Evolutionary conservation across 1,284 basidiomycete species (phyloP), one percentile per base, ranked within the genome.

Genomic region (Cronartium ribicola): DNA sequence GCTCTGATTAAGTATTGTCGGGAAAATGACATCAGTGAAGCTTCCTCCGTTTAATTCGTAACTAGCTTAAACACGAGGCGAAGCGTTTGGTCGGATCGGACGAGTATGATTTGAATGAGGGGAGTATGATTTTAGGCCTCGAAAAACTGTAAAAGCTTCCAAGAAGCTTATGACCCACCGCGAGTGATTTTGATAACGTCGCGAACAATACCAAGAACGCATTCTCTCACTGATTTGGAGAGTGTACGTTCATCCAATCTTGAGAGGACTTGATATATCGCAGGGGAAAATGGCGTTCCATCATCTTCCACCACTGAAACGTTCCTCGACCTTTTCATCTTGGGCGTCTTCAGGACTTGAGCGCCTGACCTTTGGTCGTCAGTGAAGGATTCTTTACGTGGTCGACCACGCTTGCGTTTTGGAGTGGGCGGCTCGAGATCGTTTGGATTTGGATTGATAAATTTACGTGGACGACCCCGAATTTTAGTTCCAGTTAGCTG

Each of bases 201-300:
- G 17, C 48, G 48, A 51, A 51, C 48, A 51, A 51, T 51, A 5
- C 48, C 48, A 20, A 51, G 48, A 51, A 51, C 17, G 48, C 48
- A 51, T 7, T 51, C 17, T 20, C 48, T 14, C 17, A 51, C 5
- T 17, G 48, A 20, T 13, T 51, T 51, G 22, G 48, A 51, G 48
- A 51, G 22, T 51, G 48, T 51, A 20, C 22, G 48, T 17, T 51
- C 17, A 51, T 51, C 48, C 22, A 51, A 20, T 51, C 48, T 7
- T 51, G 48, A 17, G 48, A 51, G 48, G 4, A 51, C 48, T 51
- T 51, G 17, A 51, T 20, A 17, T 17, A 51, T 20, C 17, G 17
- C 48, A 20, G 22, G 17, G 4, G 48, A 51, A 51, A 51, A 51
- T 14, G 48, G 17, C 17, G 48, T 51, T 51, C 48, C 48, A 29